Conservation (phyloP, 2,329 filamentous ascomycete genomes). For the Neopestalotiopsis sp. region DNA sequence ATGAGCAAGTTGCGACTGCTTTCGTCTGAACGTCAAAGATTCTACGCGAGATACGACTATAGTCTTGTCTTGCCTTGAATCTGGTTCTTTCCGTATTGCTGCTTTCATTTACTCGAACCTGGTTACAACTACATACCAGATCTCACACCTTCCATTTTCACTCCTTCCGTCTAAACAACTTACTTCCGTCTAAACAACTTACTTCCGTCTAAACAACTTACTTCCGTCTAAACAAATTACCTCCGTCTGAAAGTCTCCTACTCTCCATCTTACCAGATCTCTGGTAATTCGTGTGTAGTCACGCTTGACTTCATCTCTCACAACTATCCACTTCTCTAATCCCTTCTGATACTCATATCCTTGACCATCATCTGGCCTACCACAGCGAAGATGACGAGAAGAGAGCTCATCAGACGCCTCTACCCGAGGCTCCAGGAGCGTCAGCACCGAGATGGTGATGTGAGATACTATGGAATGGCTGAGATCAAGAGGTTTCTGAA, state of each 20-base stretch:
- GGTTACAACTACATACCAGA: too few relatives aligned
- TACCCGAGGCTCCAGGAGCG: slow-evolving; percentile 28
- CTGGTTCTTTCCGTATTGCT: too few relatives aligned
- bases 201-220: neutral
- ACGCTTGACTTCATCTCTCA: neutral
- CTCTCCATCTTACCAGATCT: too few relatives aligned
- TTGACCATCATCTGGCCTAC: neutral
- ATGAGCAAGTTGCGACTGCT: too few relatives aligned
- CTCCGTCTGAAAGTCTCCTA: too few relatives aligned
- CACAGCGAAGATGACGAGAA: slow-evolving; percentile 20
- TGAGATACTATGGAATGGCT: slow-evolving; percentile 29
- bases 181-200: neutral
- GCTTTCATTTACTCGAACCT: too few relatives aligned
- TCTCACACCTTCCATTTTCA: too few relatives aligned
- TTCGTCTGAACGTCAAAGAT: too few relatives aligned
- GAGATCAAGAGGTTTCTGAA: slow-evolving; percentile 35
- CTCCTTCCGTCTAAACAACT: neutral
- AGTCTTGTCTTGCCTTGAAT: too few relatives aligned
- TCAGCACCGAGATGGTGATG: slow-evolving; percentile 30
- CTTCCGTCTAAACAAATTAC: too few relatives aligned
- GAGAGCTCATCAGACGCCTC: slow-evolving; percentile 24
- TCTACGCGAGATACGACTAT: too few relatives aligned
- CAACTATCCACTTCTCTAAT: neutral
- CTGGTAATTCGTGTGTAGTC: too few relatives aligned
- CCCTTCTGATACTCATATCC: neutral